Base-by-base conservation (phyloP, 2,329 filamentous ascomycete species). In the Hymenoscyphus infarciens region DNA sequence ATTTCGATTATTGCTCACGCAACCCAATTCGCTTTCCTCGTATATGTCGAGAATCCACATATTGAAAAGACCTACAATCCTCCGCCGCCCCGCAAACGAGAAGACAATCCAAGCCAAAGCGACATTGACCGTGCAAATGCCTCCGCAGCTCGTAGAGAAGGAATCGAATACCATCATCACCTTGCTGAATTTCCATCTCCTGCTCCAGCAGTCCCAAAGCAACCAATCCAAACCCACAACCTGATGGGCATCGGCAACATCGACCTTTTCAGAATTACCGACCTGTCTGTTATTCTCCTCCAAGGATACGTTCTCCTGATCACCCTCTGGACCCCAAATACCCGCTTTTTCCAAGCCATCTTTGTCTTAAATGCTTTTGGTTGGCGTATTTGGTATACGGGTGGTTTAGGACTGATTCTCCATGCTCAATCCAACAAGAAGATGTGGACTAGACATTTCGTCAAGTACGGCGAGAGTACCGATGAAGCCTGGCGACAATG, bases 1-100 rank as follows among this genome's bases (percentile, higher is more conserved):
- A 97, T 98, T 76, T 98, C 95, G 62, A 94, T 99, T 72, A 79
- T 96, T 72, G 95, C 94, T 65, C 95, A 99, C 79, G 87, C 92
- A 70, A 91, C 93, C 63, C 95, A 99, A 78, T 94, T 99, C 76
- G 88, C 88, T 64, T 99, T 99, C 80, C 83, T 99, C 67, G 87
- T 91, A 60, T 82, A 92, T 64, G 91, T 99, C 67, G 95, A 99
- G 79, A 97, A 96, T 73, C 95, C 95, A 59, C 95, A 99, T 74
- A 99, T 99, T 77, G 92, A 98, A 73, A 96, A 96, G 80, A 97
- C 88, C 3, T 99, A 99, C 81, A 97, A 97, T 74, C 87, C 92
- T 38, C 93, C 93, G 59, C 84, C 90, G 53, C 91, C 92, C 64
- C 90, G 74, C 67, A 83, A 82, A 75, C 81, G 79, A 68, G 77